A percentile compares a stretch with the other conserved stretches of the same genome.
Evolutionary conservation across 805 yeast genomes (phyloP).

Genomic region (Teunomyces pallodes): DNA sequence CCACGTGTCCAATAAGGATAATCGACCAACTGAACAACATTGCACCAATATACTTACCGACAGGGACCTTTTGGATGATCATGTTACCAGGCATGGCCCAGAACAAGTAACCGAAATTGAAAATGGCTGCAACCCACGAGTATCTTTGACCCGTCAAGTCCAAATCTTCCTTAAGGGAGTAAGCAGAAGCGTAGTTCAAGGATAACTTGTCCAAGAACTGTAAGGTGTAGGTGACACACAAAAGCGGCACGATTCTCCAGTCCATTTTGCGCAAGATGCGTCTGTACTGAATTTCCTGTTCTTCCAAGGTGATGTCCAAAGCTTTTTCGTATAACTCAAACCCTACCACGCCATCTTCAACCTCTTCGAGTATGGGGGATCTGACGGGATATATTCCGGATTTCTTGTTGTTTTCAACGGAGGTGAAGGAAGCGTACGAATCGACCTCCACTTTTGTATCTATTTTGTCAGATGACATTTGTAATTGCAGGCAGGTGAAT

Average conservation of each 20-base stretch:
- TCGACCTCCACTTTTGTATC: neutral
- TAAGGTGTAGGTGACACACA: conserved; percentile 53
- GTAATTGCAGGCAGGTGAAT: too few relatives aligned
- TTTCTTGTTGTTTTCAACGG: neutral
- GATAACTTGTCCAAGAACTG: conserved; percentile 61
- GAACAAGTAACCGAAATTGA: conserved; percentile 52
- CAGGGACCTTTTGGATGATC: conserved; percentile 49
- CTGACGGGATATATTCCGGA: neutral
- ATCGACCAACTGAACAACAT: conserved; percentile 55
- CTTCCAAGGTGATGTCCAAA: conserved; percentile 27
- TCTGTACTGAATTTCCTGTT: conserved; percentile 17
- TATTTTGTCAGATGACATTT: neutral
- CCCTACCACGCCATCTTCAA: conserved; percentile 16
- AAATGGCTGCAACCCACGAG: conserved; percentile 52
- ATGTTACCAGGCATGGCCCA: conserved; percentile 46
- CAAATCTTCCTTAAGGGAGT: conserved; percentile 56
- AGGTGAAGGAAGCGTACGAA: neutral
- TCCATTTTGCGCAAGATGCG: conserved; percentile 39
- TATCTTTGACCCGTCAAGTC: conserved; percentile 41
- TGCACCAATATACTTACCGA: conserved; percentile 47
- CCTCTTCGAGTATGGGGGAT: conserved; percentile 5
- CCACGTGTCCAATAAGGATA: conserved; percentile 46
- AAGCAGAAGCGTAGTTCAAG: conserved; percentile 60
- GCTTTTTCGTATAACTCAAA: conserved; percentile 25
- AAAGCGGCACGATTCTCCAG: conserved; percentile 43